These are phyloP conservation scores for Boechera retrofracta DNA, from an alignment of 345 rosid species.

Conservation along the genomic window DNA sequence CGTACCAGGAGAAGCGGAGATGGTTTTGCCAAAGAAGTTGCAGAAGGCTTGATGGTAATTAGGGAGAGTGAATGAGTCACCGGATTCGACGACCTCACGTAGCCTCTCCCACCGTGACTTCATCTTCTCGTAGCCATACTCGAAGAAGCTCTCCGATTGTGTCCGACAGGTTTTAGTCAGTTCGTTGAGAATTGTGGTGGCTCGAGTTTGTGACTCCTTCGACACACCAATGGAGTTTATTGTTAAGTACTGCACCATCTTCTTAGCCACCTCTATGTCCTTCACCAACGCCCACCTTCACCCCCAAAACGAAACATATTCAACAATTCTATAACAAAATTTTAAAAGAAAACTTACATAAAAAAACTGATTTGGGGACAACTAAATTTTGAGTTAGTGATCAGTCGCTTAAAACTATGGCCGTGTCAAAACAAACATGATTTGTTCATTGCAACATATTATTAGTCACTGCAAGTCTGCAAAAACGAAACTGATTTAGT, in stretches of 20 bases:
- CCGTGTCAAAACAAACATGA: neutral
- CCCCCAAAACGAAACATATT: neutral
- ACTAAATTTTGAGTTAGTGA: neutral
- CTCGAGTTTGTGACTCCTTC: slow-evolving; percentile 79
- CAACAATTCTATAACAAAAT: neutral
- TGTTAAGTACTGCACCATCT: slow-evolving; percentile 64
- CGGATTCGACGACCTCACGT: slow-evolving; percentile 47
- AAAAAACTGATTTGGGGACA: too few relatives aligned
- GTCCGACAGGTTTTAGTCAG: slow-evolving; percentile 45
- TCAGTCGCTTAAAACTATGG: neutral
- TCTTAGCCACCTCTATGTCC: slow-evolving; percentile 66
- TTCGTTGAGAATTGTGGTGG: slow-evolving; percentile 64
- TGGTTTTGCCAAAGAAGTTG: slow-evolving; percentile 55
- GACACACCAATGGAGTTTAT: slow-evolving; percentile 73
- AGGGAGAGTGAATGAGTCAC: slow-evolving; percentile 55
- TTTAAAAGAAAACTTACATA: neutral
- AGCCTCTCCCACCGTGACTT: slow-evolving; percentile 68
- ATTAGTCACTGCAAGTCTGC: too few relatives aligned
- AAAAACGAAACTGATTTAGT: too few relatives aligned
- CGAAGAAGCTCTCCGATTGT: slow-evolving; percentile 60
- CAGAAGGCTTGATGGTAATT: slow-evolving; percentile 56
- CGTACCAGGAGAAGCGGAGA: slow-evolving; percentile 61
- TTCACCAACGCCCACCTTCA: slow-evolving; percentile 81
- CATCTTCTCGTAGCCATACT: slow-evolving; percentile 52
- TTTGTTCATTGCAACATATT: too few relatives aligned